These are phyloP conservation scores for Suillus occidentalis DNA, from an alignment of 768 basidiomycete genomes.

Conservation along the genomic window DNA sequence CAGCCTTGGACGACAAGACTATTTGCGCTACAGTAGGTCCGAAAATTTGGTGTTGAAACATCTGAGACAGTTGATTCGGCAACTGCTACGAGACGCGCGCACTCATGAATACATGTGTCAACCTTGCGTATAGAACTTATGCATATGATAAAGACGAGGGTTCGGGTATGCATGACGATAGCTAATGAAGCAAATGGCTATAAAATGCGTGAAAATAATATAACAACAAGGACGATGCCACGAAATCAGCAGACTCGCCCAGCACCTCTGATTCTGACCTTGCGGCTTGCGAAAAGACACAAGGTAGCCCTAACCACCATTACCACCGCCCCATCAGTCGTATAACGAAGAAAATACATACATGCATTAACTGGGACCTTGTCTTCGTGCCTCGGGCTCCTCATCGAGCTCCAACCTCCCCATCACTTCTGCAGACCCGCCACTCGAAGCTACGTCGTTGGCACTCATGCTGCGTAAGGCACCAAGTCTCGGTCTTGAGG, in stretches of 20 bases:
- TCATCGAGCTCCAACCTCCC: conserved; percentile 37
- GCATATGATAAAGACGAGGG: conserved; percentile 6
- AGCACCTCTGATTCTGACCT: not conserved
- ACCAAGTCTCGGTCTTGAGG: conserved; percentile 25
- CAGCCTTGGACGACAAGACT: not conserved
- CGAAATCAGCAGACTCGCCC: not conserved
- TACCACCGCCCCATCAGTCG: not conserved
- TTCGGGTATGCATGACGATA: conserved; percentile 8
- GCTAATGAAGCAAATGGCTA: conserved; percentile 1
- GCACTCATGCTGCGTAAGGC: conserved; percentile 33
- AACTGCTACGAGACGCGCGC: not conserved
- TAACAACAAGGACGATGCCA: not conserved
- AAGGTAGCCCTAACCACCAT: not conserved
- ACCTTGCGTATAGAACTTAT: conserved; percentile 5
- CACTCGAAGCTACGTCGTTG: conserved; percentile 20
- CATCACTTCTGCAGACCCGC: conserved; percentile 37
- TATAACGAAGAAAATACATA: not conserved
- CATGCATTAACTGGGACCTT: not conserved
- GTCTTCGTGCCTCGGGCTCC: conserved; percentile 17
- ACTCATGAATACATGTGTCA: not conserved
- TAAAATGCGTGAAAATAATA: conserved; percentile 6
- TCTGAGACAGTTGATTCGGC: not conserved
- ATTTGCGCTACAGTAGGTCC: not conserved
- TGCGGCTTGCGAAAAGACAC: not conserved
- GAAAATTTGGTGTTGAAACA: not conserved